Evolutionary conservation across 1,284 basidiomycete species (phyloP).

Genomic region (Fereydounia khargensis): DNA sequence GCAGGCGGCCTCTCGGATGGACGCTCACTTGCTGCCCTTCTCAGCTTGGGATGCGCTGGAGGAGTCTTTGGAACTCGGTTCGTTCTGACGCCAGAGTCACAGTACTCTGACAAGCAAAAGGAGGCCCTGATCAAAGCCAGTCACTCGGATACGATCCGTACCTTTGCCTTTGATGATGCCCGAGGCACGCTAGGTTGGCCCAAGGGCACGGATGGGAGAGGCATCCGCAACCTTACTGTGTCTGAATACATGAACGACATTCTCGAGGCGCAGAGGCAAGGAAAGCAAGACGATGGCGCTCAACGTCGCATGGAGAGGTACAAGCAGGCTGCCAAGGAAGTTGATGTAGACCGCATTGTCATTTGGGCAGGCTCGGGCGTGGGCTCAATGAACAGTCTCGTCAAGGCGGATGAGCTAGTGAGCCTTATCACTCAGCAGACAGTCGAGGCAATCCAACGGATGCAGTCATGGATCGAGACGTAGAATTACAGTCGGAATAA

Average conservation of each 20-base stretch:
- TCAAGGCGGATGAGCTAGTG: constrained; percentile 36
- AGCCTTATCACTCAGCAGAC: constrained; percentile 23
- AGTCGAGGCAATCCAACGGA: constrained; percentile 9
- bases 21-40: constrained; percentile 28
- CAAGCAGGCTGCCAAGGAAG: constrained; percentile 31
- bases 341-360: constrained; percentile 40
- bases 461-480: too few relatives aligned
- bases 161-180: constrained; percentile 52
- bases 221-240: constrained; percentile 43
- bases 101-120: constrained; percentile 45
- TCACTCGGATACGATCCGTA: constrained; percentile 34
- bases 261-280: background rate
- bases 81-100: constrained; percentile 47
- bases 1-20: constrained; percentile 50
- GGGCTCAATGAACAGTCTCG: constrained; percentile 34
- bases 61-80: constrained; percentile 51
- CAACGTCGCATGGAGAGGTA: constrained; percentile 39
- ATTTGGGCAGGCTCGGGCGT: constrained; percentile 54
- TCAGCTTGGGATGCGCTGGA: constrained; percentile 47
- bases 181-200: constrained; percentile 52
- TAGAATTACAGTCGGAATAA: too few relatives aligned
- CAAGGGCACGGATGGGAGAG: constrained; percentile 47
- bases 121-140: constrained; percentile 28
- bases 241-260: constrained; percentile 40
- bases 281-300: constrained; percentile 11